phyloP scores from a whole-genome alignment of 345 rosid genomes.

The Adansonia digitata region DNA sequence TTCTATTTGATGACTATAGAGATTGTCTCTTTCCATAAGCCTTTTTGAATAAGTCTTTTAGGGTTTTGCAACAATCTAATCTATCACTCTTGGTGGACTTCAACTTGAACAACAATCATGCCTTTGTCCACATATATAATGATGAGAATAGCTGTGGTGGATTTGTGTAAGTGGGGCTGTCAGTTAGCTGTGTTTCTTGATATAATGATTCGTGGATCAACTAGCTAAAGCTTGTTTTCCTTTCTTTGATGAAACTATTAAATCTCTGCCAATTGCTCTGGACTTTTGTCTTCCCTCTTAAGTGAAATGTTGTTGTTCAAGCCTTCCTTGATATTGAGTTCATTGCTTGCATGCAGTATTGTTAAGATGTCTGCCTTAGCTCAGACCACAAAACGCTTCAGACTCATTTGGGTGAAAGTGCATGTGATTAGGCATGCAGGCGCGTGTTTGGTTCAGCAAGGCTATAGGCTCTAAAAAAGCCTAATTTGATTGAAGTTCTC shows the following conservation, averaged over 20 bases:
- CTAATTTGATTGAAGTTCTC: too few species aligned
- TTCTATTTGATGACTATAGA: background rate
- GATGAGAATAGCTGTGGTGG: background rate
- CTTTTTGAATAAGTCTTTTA: background rate
- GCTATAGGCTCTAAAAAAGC: too few species aligned
- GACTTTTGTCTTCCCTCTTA: background rate
- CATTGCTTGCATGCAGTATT: too few species aligned
- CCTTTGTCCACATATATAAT: background rate
- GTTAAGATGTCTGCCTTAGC: too few species aligned
- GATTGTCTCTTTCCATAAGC: background rate
- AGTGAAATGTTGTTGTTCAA: background rate
- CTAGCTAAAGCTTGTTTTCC: background rate
- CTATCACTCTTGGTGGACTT: background rate
- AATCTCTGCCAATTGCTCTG: background rate
- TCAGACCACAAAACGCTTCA: too few species aligned
- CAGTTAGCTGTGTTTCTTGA: background rate
- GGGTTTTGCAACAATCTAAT: background rate
- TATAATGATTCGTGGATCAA: background rate
- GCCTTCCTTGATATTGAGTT: background rate
- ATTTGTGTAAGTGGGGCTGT: background rate
- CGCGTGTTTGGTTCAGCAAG: too few species aligned
- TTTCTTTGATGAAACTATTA: constrained; percentile 1
- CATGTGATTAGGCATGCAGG: too few species aligned
- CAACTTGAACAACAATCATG: background rate
- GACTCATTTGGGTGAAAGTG: too few species aligned